Conservation (phyloP, 371 early-diverging fungal genomes). For the Mortierella polycephala region DNA sequence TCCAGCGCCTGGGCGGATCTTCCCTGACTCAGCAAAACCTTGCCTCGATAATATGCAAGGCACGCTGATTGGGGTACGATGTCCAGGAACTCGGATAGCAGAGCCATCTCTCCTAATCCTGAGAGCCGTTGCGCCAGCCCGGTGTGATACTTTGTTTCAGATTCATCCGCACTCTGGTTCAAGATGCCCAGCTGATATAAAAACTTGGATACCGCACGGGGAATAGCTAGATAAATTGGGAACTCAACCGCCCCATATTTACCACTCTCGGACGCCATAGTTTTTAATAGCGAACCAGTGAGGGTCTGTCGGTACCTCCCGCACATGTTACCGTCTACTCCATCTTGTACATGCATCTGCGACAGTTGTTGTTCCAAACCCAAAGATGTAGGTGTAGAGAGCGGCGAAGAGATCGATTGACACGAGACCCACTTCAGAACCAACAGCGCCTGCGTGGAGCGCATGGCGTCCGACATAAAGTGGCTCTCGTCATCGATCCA, state of each 20-base stretch:
- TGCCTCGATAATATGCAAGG: constrained; percentile 43
- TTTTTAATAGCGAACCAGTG: constrained; percentile 25
- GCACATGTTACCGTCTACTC: not conserved
- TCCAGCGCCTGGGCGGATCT: constrained; percentile 27
- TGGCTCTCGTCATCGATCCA: constrained; percentile 40
- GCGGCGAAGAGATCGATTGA: constrained; percentile 13
- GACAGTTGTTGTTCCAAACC: constrained; percentile 34
- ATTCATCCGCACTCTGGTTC: constrained; percentile 8
- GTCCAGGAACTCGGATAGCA: constrained; percentile 35
- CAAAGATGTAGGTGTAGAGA: not conserved
- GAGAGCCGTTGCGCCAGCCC: constrained; percentile 50
- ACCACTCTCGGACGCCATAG: constrained; percentile 12
- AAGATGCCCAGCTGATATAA: constrained; percentile 31
- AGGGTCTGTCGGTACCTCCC: constrained; percentile 21
- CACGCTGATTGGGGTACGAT: constrained; percentile 30
- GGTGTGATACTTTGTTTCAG: constrained; percentile 15
- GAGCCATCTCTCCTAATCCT: constrained; percentile 19
- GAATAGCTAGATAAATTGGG: constrained; percentile 43
- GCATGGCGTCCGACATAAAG: constrained; percentile 34
- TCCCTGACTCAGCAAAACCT: constrained; percentile 25
- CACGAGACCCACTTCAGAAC: constrained; percentile 46
- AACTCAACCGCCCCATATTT: constrained; percentile 34
- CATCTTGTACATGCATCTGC: constrained; percentile 22
- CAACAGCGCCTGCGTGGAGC: constrained; percentile 23
- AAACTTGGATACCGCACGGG: constrained; percentile 39